Evolutionary conservation across 1,139 yeast genomes (phyloP).

Genomic region (Kluyveromyces sp.): DNA sequence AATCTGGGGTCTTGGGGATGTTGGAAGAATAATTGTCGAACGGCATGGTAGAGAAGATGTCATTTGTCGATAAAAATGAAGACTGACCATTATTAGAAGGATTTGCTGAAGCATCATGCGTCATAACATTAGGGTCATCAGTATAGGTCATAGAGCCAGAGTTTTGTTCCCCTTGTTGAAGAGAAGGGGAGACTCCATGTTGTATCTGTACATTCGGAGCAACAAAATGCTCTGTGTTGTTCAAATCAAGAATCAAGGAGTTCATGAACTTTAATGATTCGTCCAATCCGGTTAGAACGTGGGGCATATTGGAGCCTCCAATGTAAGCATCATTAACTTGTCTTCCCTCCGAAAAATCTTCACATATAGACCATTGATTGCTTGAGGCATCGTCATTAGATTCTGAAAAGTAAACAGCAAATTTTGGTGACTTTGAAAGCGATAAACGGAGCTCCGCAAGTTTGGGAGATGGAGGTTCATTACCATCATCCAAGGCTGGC

Average conservation of each 20-base stretch:
- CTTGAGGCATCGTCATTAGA: conserved; percentile 35
- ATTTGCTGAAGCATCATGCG: conserved; percentile 2
- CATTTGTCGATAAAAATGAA: conserved; percentile 4
- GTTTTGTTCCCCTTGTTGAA: conserved; percentile 1
- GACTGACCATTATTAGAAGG: background rate
- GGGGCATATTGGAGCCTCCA: conserved; percentile 42
- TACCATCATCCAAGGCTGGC: conserved; percentile 8
- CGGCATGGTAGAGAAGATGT: conserved; percentile 3
- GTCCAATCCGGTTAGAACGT: conserved; percentile 44
- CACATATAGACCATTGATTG: conserved; percentile 78
- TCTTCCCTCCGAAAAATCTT: conserved; percentile 75
- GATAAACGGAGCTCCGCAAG: conserved; percentile 37
- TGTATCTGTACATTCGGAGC: conserved; percentile 12
- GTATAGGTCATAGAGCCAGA: background rate
- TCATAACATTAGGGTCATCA: conserved; percentile 3
- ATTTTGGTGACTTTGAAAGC: conserved; percentile 58
- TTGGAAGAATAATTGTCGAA: conserved; percentile 3
- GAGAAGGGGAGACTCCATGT: conserved; percentile 7
- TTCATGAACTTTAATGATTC: conserved; percentile 47
- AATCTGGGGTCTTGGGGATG: conserved; percentile 14
- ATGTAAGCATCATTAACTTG: conserved; percentile 63
- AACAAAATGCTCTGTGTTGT: conserved; percentile 29
- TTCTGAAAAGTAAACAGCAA: conserved; percentile 60
- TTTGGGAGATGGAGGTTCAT: conserved; percentile 9
- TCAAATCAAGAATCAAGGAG: conserved; percentile 45